These are phyloP conservation scores for Coemansia guatemalensis DNA, from an alignment of 192 early-diverging fungal genomes.

Conservation along the genomic window DNA sequence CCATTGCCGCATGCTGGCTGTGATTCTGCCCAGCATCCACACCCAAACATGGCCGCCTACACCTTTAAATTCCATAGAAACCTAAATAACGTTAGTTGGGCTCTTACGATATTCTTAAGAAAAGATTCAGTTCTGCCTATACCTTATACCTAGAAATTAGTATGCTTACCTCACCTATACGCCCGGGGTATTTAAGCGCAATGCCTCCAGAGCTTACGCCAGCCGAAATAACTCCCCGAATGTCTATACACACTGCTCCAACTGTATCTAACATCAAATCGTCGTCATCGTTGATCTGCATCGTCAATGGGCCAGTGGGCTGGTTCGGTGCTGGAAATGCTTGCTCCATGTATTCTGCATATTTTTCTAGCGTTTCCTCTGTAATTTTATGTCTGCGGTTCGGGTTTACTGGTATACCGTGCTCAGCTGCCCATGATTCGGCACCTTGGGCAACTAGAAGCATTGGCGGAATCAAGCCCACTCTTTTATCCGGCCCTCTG, in stretches of 20 bases:
- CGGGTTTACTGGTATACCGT: slow-evolving; percentile 11
- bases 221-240: slow-evolving; percentile 60
- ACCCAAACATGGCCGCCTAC: slow-evolving; percentile 80
- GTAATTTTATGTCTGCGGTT: slow-evolving; percentile 27
- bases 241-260: slow-evolving; percentile 77
- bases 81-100: not conserved
- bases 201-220: slow-evolving; percentile 89
- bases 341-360: slow-evolving; percentile 24
- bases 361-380: slow-evolving; percentile 13
- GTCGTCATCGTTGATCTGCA: not conserved
- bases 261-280: slow-evolving; percentile 74
- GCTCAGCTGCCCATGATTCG: slow-evolving; percentile 32
- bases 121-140: too few species aligned
- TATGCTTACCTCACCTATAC: slow-evolving; percentile 73
- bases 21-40: slow-evolving; percentile 77
- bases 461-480: slow-evolving; percentile 60
- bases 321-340: not conserved
- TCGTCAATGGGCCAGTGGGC: not conserved
- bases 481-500: slow-evolving; percentile 4
- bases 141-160: too few species aligned
- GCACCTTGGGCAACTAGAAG: slow-evolving; percentile 62
- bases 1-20: slow-evolving; percentile 5
- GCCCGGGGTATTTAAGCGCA: slow-evolving; percentile 76
- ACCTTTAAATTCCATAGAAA: not conserved
- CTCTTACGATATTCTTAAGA: not conserved